Evolutionary conservation across 768 basidiomycete genomes (phyloP).

Genomic region (Hysterangium stoloniferum): DNA sequence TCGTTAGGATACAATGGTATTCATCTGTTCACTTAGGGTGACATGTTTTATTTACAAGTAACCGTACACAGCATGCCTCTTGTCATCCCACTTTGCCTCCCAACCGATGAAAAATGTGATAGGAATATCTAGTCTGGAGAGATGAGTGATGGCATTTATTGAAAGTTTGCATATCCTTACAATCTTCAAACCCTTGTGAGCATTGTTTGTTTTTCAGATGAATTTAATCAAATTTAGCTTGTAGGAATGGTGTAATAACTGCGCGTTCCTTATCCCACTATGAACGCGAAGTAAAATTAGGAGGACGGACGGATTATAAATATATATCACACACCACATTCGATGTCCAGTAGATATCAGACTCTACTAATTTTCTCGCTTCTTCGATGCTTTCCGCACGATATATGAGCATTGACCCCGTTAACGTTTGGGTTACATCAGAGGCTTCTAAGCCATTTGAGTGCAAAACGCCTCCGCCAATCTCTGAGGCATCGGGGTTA

Average conservation of each 20-base stretch:
- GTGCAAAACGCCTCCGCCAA: slow-evolving; percentile 51
- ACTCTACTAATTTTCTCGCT: slow-evolving; percentile 30
- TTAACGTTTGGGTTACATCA: slow-evolving; percentile 43
- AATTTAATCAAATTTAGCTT: too few species aligned
- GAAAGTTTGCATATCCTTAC: too few species aligned
- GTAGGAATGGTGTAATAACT: neutral
- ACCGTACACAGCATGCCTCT: too few species aligned
- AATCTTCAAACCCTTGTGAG: too few species aligned
- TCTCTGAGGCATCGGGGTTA: slow-evolving; percentile 27
- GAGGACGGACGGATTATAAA: neutral
- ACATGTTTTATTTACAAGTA: too few species aligned
- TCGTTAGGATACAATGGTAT: too few species aligned
- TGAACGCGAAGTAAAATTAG: neutral
- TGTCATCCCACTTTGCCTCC: too few species aligned
- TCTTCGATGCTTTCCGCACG: slow-evolving; percentile 47
- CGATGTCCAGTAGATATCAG: slow-evolving; percentile 35
- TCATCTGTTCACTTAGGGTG: too few species aligned
- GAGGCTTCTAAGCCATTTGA: slow-evolving; percentile 42
- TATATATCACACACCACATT: slow-evolving; percentile 31
- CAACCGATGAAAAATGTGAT: too few species aligned
- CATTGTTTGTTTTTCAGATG: too few species aligned
- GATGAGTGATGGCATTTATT: too few species aligned
- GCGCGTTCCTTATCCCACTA: slow-evolving; percentile 1
- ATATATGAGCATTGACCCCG: slow-evolving; percentile 51
- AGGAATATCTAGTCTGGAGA: too few species aligned